Conservation (phyloP, 495 filamentous ascomycete species). For the Alectoria sarmentosa region DNA sequence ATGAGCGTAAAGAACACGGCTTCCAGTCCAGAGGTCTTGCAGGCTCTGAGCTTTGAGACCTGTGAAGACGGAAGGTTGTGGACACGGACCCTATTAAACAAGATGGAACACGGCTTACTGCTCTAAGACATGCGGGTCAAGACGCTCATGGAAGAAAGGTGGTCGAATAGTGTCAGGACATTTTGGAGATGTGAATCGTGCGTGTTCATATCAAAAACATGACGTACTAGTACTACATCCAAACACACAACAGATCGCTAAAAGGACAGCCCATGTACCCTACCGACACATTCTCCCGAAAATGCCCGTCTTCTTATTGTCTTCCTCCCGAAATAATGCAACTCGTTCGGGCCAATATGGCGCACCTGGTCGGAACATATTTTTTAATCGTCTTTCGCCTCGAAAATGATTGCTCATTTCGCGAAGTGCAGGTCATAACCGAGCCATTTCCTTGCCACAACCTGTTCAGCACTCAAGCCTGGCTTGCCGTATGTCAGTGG, state of each 20-base stretch:
- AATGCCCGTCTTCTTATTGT: background rate
- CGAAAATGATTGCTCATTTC: slow-evolving; percentile 58
- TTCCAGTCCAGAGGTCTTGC: background rate
- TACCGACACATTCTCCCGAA: background rate
- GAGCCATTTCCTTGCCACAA: slow-evolving; percentile 86
- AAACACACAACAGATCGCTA: background rate
- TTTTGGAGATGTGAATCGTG: background rate
- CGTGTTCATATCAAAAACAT: background rate
- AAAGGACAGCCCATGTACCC: background rate
- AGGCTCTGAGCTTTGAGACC: background rate
- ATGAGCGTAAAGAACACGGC: background rate
- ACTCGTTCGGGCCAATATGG: background rate
- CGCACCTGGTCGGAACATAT: background rate
- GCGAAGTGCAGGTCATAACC: slow-evolving; percentile 98
- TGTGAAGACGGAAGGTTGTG: background rate
- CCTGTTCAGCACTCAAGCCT: slow-evolving; percentile 74
- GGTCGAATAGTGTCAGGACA: background rate
- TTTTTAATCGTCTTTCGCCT: background rate
- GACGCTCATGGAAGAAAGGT: background rate
- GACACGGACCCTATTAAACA: background rate
- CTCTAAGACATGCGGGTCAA: background rate
- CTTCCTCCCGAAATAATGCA: background rate
- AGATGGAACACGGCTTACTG: background rate
- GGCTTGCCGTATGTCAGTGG: slow-evolving; percentile 94
- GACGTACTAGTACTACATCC: background rate